Base-by-base conservation (phyloP, 805 yeast genomes). In the Saturnispora hagleri region DNA sequence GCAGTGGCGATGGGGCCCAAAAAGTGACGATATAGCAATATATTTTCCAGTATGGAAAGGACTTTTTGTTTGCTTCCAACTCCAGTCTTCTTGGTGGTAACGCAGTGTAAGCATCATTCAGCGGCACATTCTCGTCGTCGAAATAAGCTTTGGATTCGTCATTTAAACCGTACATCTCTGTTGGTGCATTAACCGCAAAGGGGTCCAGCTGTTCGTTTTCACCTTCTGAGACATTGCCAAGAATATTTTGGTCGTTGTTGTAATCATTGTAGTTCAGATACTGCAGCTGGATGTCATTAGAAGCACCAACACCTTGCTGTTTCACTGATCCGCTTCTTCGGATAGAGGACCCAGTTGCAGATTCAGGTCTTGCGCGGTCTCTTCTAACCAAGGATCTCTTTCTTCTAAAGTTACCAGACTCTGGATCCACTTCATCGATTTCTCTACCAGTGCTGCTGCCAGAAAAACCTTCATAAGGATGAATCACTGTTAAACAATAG, bases 1-100 rank as follows among this genome's bases (percentile, higher is more conserved):
- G 69, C 34, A 89, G 56, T 0, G 89, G 83, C 3, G 84, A 78
- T 1, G 97, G 96, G 3, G 95, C 95, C 93, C 97, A 91, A 66
- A 89, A 89, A 0, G 99, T 90, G 35, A 93, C 70, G 8, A 77
- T 59, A 58, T 81, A 80, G 65, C 97, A 89, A 69, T 89, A 93
- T 0, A 81, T 69, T 58, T 79, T 77, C 99, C 99, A 93, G n/a
- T 58, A 78, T 51, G 51, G 79, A 64, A 51, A 54, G 0, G 56
- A 47, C 15, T 57, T 53, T 7, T 55, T 43, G 20, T 56, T 61
- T 36, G 55, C 57, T 50, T 62, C 67, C 12, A 58, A 47, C 3
- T 58, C 60, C 44, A 51, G 4, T 49, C 63, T 55, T 44, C 57
- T 59, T 9, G 59, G 56, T 3, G 67, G 62, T 2, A 62, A 40